Conservation (phyloP, 129 eudicot species). For the Smallanthus sonchifolius region DNA sequence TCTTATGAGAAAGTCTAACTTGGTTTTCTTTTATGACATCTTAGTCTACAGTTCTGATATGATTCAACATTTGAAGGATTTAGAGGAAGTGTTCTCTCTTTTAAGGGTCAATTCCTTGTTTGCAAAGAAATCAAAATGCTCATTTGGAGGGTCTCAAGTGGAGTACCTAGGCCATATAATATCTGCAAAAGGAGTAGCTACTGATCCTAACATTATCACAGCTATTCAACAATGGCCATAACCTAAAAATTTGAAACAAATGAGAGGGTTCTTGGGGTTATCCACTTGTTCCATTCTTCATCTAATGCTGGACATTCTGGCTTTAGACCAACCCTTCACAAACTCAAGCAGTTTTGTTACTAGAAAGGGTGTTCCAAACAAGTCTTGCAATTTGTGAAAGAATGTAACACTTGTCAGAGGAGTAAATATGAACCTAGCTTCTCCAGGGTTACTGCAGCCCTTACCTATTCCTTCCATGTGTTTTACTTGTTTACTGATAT, state of each 20-base stretch:
- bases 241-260: neutral
- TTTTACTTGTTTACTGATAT: neutral
- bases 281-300: no score
- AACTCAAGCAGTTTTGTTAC: no score
- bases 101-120: neutral
- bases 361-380: neutral
- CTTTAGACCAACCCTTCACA: no score
- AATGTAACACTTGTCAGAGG: neutral
- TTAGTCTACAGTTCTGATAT: neutral
- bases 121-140: neutral
- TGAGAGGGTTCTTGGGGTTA: neutral
- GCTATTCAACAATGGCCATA: neutral
- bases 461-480: neutral
- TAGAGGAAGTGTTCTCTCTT: no score
- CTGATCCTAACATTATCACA: neutral
- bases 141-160: neutral
- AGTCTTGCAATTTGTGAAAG: neutral
- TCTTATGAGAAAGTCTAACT: neutral
- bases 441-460: neutral
- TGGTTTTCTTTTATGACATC: neutral
- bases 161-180: constrained; percentile 15
- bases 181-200: neutral
- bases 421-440: neutral
- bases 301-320: no score
- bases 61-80: neutral